These are phyloP conservation scores for Globisporangium camurandrum DNA, from an alignment of 352 stramenopile genomes.

Conservation along the genomic window DNA sequence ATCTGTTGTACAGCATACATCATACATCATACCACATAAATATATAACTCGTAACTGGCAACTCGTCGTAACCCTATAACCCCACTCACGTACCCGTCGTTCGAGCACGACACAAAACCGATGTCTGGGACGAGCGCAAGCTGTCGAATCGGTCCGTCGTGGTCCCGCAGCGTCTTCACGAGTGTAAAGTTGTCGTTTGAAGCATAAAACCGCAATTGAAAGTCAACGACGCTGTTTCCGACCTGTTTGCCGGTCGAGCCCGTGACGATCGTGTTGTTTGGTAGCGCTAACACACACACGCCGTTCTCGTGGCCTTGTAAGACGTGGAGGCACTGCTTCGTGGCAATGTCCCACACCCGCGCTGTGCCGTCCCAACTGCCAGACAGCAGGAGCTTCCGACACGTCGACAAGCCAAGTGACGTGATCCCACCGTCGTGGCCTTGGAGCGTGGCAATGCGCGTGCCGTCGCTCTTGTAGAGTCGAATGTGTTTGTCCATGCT, in stretches of 20 bases:
- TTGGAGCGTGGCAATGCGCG: slow-evolving; percentile 29
- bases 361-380: slow-evolving; percentile 80
- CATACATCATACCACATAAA: too few relatives aligned
- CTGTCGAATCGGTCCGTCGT: slow-evolving; percentile 66
- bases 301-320: slow-evolving; percentile 72
- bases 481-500: slow-evolving; percentile 79
- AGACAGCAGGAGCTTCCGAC: slow-evolving; percentile 46
- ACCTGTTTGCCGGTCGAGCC: slow-evolving; percentile 71
- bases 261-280: slow-evolving; percentile 57
- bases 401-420: slow-evolving; percentile 40
- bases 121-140: slow-evolving; percentile 53
- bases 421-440: slow-evolving; percentile 76
- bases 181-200: slow-evolving; percentile 41
- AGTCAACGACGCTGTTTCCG: slow-evolving; percentile 70
- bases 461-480: slow-evolving; percentile 43
- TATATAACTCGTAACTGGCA: too few relatives aligned
- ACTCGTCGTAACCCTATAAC: neutral
- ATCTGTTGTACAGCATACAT: slow-evolving; percentile 15
- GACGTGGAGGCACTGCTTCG: slow-evolving; percentile 42
- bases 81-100: slow-evolving; percentile 40
- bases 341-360: slow-evolving; percentile 60
- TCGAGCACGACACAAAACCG: slow-evolving; percentile 81
- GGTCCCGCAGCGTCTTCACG: slow-evolving; percentile 48
- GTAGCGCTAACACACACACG: slow-evolving; percentile 66
- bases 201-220: slow-evolving; percentile 73